These are phyloP conservation scores for Talaromyces thailandensis DNA, from an alignment of 495 filamentous ascomycete genomes.

Conservation along the genomic window DNA sequence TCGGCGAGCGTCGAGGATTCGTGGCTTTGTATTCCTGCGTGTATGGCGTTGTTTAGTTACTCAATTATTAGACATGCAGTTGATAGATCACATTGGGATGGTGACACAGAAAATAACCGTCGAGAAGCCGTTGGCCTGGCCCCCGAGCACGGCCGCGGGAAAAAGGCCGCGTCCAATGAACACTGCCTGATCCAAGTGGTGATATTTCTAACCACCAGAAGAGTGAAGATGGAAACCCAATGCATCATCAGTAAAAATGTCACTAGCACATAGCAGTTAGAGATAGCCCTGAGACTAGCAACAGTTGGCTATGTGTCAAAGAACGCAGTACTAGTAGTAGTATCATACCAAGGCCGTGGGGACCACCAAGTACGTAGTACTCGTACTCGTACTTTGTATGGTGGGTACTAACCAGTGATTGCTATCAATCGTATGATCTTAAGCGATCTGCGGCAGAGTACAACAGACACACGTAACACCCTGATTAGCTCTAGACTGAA, in stretches of 20 bases:
- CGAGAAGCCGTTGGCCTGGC: constrained; percentile 1
- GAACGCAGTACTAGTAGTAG: background rate
- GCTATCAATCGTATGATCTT: background rate
- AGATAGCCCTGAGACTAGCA: background rate
- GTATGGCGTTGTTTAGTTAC: constrained; percentile 2
- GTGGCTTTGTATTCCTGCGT: constrained; percentile 2
- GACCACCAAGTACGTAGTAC: too few species aligned
- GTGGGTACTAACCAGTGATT: background rate
- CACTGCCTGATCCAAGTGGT: background rate
- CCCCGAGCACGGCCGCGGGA: background rate
- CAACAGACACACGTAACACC: background rate
- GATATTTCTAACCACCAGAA: background rate
- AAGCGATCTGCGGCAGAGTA: background rate
- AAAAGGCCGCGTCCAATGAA: background rate
- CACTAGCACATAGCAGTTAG: background rate
- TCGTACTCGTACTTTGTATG: background rate
- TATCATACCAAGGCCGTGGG: background rate
- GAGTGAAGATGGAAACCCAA: background rate
- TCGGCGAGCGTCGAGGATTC: background rate
- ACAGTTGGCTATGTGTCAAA: background rate
- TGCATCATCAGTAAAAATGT: background rate
- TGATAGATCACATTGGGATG: constrained; percentile 2
- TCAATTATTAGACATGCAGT: constrained; percentile 7
- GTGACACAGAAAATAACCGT: constrained; percentile 1
- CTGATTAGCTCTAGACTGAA: too few species aligned